Evolutionary conservation across 2,329 filamentous ascomycete genomes (phyloP).

Genomic region (Moelleriella libera): DNA sequence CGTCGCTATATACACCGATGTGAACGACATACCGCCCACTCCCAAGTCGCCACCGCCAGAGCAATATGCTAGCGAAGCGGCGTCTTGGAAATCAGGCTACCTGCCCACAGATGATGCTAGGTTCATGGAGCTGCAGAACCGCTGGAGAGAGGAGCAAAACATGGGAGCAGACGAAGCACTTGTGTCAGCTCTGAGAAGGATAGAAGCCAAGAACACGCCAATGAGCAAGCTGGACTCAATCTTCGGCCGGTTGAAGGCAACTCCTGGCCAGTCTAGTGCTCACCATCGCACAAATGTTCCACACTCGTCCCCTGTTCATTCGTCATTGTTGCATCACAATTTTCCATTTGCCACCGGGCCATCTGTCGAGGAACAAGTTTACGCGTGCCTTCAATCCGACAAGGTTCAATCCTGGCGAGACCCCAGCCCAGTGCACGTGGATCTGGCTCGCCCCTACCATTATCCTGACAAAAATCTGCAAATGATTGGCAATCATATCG

Average conservation of each 20-base stretch:
- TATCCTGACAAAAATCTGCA: constrained; percentile 29
- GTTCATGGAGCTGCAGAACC: constrained; percentile 32
- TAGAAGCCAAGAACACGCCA: constrained; percentile 22
- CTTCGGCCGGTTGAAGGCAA: constrained; percentile 18
- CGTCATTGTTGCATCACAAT: constrained; percentile 7
- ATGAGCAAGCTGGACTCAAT: constrained; percentile 25
- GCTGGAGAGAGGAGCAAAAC: constrained; percentile 32
- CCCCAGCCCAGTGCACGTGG: constrained; percentile 21
- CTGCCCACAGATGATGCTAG: constrained; percentile 25
- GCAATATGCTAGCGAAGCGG: constrained; percentile 7
- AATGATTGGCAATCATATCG: constrained; percentile 26
- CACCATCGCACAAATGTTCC: constrained; percentile 4
- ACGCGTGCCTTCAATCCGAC: constrained; percentile 29
- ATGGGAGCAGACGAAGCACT: constrained; percentile 27
- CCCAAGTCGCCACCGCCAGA: constrained; percentile 37
- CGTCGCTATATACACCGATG: constrained; percentile 44
- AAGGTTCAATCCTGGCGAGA: constrained; percentile 28
- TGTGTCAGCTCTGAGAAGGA: constrained; percentile 27
- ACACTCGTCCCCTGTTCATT: neutral
- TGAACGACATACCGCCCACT: constrained; percentile 39
- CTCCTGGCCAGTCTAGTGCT: neutral
- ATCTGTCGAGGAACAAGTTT: constrained; percentile 24
- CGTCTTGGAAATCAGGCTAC: constrained; percentile 15
- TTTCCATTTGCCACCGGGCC: constrained; percentile 17
- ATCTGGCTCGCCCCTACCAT: constrained; percentile 16